A percentile compares a stretch with the other conserved stretches of the same genome.
Evolutionary conservation across 345 rosid genomes (phyloP).

Genomic region (Pugionium dolabratum): DNA sequence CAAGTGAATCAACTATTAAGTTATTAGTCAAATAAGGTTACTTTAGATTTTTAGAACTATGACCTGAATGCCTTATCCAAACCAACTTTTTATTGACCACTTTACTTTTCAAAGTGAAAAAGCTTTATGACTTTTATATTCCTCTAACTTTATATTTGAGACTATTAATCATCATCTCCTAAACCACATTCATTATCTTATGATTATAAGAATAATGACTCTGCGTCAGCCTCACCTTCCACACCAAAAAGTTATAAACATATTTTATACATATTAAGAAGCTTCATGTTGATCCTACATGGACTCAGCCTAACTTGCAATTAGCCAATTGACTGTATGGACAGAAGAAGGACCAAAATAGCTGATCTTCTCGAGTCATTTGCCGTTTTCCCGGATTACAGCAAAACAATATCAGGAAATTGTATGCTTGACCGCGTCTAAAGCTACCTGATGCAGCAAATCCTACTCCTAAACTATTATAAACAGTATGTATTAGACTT

Average conservation of each 20-base stretch:
- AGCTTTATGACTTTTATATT: constrained; percentile 34
- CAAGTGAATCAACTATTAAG: constrained; percentile 8
- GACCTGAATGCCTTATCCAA: constrained; percentile 31
- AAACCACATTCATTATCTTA: constrained; percentile 35
- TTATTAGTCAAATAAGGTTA: constrained; percentile 10
- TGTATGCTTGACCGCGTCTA: not conserved
- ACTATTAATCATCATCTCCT: constrained; percentile 8
- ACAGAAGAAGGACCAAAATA: not conserved
- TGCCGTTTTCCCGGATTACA: not conserved
- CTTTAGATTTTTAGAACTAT: not conserved
- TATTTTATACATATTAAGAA: constrained; percentile 23
- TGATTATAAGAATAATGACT: constrained; percentile 22
- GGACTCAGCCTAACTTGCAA: constrained; percentile 31
- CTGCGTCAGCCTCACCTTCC: constrained; percentile 33
- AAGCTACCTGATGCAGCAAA: no score
- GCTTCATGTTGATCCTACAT: constrained; percentile 30
- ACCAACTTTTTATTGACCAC: constrained; percentile 14
- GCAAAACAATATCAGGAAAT: not conserved
- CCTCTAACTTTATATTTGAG: constrained; percentile 12
- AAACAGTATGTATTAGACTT: not conserved
- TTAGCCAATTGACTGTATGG: not conserved
- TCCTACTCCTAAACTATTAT: constrained; percentile 7
- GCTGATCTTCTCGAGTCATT: not conserved
- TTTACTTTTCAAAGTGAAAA: not conserved
- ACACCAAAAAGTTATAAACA: constrained; percentile 3